Conservation (phyloP, 208 protist species). For the Acanthamoeba royreba region DNA sequence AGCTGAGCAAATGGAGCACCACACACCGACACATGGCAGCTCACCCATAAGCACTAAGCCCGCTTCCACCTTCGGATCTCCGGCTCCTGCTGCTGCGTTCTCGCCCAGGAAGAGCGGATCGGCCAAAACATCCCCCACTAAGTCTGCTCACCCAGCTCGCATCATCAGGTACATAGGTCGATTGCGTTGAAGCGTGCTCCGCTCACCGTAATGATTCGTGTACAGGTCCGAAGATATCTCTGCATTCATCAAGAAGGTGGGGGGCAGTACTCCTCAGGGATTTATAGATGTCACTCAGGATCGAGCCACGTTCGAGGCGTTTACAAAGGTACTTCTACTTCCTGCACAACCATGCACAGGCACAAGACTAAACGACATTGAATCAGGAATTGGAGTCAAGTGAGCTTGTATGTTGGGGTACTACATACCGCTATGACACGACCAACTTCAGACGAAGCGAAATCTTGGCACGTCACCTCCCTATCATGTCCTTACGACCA, state of each 20-base stretch:
- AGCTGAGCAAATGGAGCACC: too few relatives aligned
- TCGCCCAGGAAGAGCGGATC: not conserved
- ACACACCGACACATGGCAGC: too few relatives aligned
- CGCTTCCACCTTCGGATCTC: too few relatives aligned
- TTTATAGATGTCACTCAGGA: not conserved
- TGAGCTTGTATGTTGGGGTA: conserved; percentile 17
- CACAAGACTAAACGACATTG: not conserved
- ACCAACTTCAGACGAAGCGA: conserved; percentile 4
- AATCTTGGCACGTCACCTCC: not conserved
- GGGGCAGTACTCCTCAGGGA: not conserved
- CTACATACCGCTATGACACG: not conserved
- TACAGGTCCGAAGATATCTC: not conserved
- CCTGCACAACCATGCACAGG: not conserved
- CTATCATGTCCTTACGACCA: not conserved
- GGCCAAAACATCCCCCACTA: too few relatives aligned
- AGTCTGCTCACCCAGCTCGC: not conserved
- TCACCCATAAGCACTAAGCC: too few relatives aligned
- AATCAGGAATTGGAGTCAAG: not conserved
- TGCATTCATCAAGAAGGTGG: not conserved
- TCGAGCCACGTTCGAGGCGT: not conserved
- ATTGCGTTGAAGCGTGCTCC: not conserved
- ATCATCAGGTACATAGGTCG: not conserved
- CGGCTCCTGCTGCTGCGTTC: not conserved
- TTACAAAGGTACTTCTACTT: not conserved
- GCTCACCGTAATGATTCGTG: not conserved